Evolutionary conservation across 108 stramenopile species (phyloP), one percentile per base, ranked within the genome.

Genomic region (Cyclostephanos tholiformis): DNA sequence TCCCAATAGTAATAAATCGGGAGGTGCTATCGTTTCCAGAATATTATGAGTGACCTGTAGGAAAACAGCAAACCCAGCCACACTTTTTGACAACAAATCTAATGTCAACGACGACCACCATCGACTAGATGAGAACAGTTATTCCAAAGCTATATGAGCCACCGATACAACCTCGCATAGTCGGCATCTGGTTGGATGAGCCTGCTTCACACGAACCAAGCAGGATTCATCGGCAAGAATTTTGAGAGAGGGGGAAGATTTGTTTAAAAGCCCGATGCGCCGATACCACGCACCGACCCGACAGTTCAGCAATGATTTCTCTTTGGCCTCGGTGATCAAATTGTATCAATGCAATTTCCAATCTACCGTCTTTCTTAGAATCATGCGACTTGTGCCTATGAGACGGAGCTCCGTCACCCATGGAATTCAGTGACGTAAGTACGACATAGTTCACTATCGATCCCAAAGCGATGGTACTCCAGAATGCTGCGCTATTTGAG

Each of bases 401-500:
- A 20, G 51, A 17, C 12, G 26, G 0, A 60, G 17, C 3, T 35
- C 65, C 53, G 38, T 60, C 49, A 23, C 55, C 55, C 49, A 20
- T 62, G 30, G 16, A 41, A 46, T 66, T 55, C 25, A 82, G 32
- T 36, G 76, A 20, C 22, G 56, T 77, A 4, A 82, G 59, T 14
- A 82, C 53, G 17, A 69, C 6, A 64, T 74, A 82, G 43, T 82
- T 82, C 8, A 79, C 67, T 6, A 75, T 22, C 8, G 63, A 73
- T 44, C 77, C 77, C 2, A 67, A 16, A 4, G 53, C 63, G n/a
- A 84, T 81, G 2, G 79, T 80, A 43, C 65, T 58, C 76, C 75
- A 80, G 60, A 84, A 84, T 43, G 83, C 83, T 8, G 81, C 19
- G 35, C 16, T 69, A 62, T 81, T 80, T 26, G 53, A 23, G 13